Evolutionary conservation across 306 rosid genomes (phyloP).

Genomic region (Dalbergia cochinchinensis): DNA sequence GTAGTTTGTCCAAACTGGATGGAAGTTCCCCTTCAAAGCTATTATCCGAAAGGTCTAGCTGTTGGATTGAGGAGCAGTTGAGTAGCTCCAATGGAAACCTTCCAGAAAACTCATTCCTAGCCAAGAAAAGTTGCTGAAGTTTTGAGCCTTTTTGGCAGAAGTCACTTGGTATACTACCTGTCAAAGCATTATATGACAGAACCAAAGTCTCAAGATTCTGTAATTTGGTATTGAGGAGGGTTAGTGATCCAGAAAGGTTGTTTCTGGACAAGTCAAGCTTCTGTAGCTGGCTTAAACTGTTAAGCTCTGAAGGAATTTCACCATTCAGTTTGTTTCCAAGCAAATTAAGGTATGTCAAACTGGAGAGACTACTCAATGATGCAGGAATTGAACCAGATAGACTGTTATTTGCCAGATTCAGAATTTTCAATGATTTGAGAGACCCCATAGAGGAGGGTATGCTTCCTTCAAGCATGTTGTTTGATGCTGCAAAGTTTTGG

Average conservation of each 20-base stretch:
- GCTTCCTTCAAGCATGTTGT: slow-evolving; percentile 72
- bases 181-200: slow-evolving; percentile 74
- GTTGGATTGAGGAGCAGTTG: slow-evolving; percentile 71
- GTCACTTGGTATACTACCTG: slow-evolving; percentile 64
- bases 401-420: slow-evolving; percentile 82
- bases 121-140: slow-evolving; percentile 65
- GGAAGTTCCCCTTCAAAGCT: slow-evolving; percentile 72
- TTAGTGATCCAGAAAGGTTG: slow-evolving; percentile 69
- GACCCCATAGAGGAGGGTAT: slow-evolving; percentile 66
- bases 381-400: slow-evolving; percentile 76
- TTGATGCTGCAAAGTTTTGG: slow-evolving; percentile 72
- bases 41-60: slow-evolving; percentile 80
- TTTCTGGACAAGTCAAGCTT: slow-evolving; percentile 76
- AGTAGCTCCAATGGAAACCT: slow-evolving; percentile 67
- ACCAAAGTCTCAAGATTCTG: slow-evolving; percentile 62
- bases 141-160: slow-evolving; percentile 66
- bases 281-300: slow-evolving; percentile 62
- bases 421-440: slow-evolving; percentile 60
- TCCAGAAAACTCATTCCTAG: slow-evolving; percentile 70
- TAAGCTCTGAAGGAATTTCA: slow-evolving; percentile 70
- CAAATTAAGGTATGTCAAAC: slow-evolving; percentile 70
- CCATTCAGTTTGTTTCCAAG: slow-evolving; percentile 74
- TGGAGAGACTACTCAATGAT: slow-evolving; percentile 56
- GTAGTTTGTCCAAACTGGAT: slow-evolving; percentile 53
- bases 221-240: slow-evolving; percentile 47